These are phyloP conservation scores for Cordyceps cateniannulata DNA, from an alignment of 2,329 filamentous ascomycete genomes.

Conservation along the genomic window DNA sequence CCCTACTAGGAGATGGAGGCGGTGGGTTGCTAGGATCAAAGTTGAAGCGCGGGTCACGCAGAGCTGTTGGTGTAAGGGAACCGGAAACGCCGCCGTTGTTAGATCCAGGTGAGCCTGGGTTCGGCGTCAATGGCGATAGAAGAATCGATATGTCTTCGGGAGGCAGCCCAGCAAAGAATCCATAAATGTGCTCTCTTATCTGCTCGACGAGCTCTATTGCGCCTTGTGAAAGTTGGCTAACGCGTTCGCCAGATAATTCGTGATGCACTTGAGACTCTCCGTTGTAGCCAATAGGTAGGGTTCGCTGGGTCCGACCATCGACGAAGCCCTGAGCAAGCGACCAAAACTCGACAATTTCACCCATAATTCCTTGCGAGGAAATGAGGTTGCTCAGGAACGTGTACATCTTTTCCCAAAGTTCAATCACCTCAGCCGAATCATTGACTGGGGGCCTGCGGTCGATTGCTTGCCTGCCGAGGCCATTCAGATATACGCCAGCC, in stretches of 20 bases:
- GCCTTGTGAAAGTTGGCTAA: conserved; percentile 67
- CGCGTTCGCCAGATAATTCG: conserved; percentile 64
- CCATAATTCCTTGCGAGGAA: conserved; percentile 72
- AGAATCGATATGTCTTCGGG: conserved; percentile 85
- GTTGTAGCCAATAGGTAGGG: conserved; percentile 73
- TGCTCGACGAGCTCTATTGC: conserved; percentile 76
- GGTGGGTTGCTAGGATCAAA: conserved; percentile 74
- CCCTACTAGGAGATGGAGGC: conserved; percentile 67
- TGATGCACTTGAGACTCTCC: conserved; percentile 78
- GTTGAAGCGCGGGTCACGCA: conserved; percentile 68
- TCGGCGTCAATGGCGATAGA: conserved; percentile 70
- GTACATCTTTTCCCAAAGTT: conserved; percentile 88
- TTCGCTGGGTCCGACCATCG: conserved; percentile 73
- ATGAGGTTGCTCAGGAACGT: conserved; percentile 68
- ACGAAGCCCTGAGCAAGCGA: conserved; percentile 87
- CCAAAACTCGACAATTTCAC: conserved; percentile 91
- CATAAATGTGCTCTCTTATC: conserved; percentile 70
- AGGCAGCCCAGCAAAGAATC: conserved; percentile 82
- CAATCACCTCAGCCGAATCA: conserved; percentile 75
- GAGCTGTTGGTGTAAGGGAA: conserved; percentile 46
- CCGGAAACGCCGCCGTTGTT: conserved; percentile 23
- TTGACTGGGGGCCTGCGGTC: conserved; percentile 56
- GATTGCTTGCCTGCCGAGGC: conserved; percentile 60
- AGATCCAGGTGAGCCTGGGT: conserved; percentile 50
- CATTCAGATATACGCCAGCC: conserved; percentile 69